phyloP scores from a whole-genome alignment of 495 filamentous ascomycete species.

The Extremus antarcticus region DNA sequence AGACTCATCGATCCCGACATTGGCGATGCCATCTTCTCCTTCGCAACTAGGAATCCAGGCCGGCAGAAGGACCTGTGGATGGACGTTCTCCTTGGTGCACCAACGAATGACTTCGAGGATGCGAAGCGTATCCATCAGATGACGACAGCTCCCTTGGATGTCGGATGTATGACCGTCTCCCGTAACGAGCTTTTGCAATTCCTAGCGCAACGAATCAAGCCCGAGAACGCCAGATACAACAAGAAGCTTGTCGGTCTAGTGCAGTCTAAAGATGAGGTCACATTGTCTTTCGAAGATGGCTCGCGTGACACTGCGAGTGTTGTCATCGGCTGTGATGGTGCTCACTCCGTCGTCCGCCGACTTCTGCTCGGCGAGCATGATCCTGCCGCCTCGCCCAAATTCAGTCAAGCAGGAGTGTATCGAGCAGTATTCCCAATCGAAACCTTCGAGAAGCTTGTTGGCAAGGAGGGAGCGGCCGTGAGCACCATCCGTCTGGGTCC shows the following conservation, averaged over 20 bases:
- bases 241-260: conserved; percentile 48
- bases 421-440: conserved; percentile 43
- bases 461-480: conserved; percentile 16
- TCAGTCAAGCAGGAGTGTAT: conserved; percentile 41
- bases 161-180: conserved; percentile 11
- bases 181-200: conserved; percentile 17
- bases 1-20: conserved; percentile 13
- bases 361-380: conserved; percentile 11
- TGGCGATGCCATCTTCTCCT: conserved; percentile 15
- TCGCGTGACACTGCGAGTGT: conserved; percentile 20
- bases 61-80: conserved; percentile 23
- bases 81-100: conserved; percentile 9
- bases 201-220: not conserved
- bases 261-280: conserved; percentile 25
- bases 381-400: conserved; percentile 31
- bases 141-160: conserved; percentile 6
- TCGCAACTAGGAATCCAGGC: conserved; percentile 33
- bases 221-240: conserved; percentile 15
- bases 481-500: conserved; percentile 3
- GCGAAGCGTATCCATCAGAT: conserved; percentile 2
- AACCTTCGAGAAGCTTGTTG: not conserved
- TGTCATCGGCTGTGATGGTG: conserved; percentile 24
- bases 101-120: conserved; percentile 3
- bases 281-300: conserved; percentile 27
- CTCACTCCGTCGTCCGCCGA: conserved; percentile 14